Conservation (phyloP, 2,329 filamentous ascomycete genomes). For the Fusarium veterinarium region DNA sequence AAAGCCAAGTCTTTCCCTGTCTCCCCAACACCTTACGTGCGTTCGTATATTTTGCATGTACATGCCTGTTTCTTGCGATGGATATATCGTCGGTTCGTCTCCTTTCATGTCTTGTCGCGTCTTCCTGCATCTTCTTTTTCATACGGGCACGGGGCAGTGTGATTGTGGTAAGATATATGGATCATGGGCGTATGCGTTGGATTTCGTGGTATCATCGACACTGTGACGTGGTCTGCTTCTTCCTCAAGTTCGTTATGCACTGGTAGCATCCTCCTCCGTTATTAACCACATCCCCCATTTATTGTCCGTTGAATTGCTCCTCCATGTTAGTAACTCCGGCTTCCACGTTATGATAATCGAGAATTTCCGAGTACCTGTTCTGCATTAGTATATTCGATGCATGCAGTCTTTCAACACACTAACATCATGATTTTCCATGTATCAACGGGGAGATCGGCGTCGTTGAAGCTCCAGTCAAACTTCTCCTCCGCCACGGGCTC, state of each 20-base stretch:
- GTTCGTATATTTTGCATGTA: constrained; percentile 35
- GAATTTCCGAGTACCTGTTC: constrained; percentile 94
- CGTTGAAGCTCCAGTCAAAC: constrained; percentile 99
- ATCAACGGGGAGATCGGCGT: constrained; percentile 95
- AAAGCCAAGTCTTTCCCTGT: constrained; percentile 24
- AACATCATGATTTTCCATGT: constrained; percentile 99
- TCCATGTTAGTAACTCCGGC: constrained; percentile 55
- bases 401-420: constrained; percentile 45
- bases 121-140: constrained; percentile 27
- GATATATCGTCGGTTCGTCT: constrained; percentile 11
- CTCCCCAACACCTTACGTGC: constrained; percentile 48
- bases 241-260: constrained; percentile 33
- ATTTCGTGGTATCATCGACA: constrained; percentile 53
- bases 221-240: constrained; percentile 40
- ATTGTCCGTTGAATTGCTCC: constrained; percentile 53
- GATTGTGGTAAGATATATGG: constrained; percentile 27
- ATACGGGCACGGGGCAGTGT: constrained; percentile 29
- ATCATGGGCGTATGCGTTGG: constrained; percentile 41
- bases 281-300: constrained; percentile 50
- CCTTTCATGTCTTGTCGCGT: constrained; percentile 21
- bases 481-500: constrained; percentile 96
- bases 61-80: constrained; percentile 23
- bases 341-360: constrained; percentile 97
- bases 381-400: constrained; percentile 14
- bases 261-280: constrained; percentile 36